Evolutionary conservation across 108 stramenopile genomes (phyloP).

Genomic region (Halocafeteria seosinensis): DNA sequence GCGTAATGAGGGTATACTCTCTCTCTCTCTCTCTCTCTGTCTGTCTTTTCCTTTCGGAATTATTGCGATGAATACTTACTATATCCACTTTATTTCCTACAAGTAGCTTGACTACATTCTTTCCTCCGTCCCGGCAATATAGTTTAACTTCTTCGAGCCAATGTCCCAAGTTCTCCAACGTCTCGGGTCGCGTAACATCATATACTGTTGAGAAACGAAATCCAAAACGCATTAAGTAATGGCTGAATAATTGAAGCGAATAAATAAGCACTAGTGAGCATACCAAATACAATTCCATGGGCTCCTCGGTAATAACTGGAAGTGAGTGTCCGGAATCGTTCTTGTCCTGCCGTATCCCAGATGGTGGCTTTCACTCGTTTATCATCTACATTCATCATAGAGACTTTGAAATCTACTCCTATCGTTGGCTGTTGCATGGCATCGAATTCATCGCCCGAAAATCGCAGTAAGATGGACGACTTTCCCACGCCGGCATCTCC

Average conservation of each 20-base stretch:
- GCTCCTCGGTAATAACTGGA: constrained; percentile 92
- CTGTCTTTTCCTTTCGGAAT: no score
- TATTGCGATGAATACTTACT: constrained; percentile 22
- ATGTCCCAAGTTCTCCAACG: constrained; percentile 82
- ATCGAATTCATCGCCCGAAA: constrained; percentile 92
- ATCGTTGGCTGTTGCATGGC: constrained; percentile 89
- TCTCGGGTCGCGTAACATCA: constrained; percentile 88
- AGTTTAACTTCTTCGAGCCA: constrained; percentile 93
- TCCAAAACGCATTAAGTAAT: no score
- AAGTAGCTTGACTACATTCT: constrained; percentile 79
- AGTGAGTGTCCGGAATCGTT: constrained; percentile 92
- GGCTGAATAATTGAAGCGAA: no score
- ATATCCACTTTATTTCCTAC: constrained; percentile 93
- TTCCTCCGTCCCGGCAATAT: constrained; percentile 77
- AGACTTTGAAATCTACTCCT: constrained; percentile 90
- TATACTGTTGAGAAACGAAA: constrained; percentile 38
- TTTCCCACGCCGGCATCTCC: constrained; percentile 97
- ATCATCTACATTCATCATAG: constrained; percentile 15
- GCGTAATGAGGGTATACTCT: no score
- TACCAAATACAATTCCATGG: constrained; percentile 81
- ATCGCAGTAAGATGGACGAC: constrained; percentile 80
- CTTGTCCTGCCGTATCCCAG: constrained; percentile 61
- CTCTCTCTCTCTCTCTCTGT: no score
- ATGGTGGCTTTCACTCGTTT: constrained; percentile 22
- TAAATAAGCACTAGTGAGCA: no score